phyloP scores from a whole-genome alignment of 805 yeast genomes.

The Metschnikowia corniflorae region DNA sequence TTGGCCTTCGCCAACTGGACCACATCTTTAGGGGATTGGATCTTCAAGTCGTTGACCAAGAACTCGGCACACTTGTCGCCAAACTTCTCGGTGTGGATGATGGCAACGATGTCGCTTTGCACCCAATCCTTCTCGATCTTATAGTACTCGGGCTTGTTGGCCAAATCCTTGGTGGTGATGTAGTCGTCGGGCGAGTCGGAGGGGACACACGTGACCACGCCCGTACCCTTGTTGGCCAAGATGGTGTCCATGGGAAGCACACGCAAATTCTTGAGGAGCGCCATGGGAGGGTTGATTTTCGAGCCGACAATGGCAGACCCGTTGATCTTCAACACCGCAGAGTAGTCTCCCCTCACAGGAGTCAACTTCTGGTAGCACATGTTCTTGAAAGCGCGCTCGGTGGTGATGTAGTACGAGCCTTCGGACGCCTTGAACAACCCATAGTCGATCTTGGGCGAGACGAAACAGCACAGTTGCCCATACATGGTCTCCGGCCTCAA shows the following conservation, averaged over 20 bases:
- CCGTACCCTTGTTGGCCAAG: constrained; percentile 93
- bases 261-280: constrained; percentile 65
- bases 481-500: constrained; percentile 98
- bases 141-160: constrained; percentile 87
- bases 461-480: constrained; percentile 97
- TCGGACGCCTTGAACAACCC: constrained; percentile 87
- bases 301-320: constrained; percentile 85
- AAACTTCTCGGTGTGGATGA: constrained; percentile 76
- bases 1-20: constrained; percentile 87
- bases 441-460: constrained; percentile 88
- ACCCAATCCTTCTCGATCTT: constrained; percentile 87
- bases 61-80: constrained; percentile 87
- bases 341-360: constrained; percentile 78
- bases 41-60: constrained; percentile 81
- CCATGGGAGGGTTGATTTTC: constrained; percentile 78
- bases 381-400: constrained; percentile 94
- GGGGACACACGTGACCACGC: constrained; percentile 98
- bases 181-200: constrained; percentile 98
- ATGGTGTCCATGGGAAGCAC: constrained; percentile 98
- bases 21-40: constrained; percentile 90
- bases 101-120: constrained; percentile 62
- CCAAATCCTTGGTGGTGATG: constrained; percentile 79
- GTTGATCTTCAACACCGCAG: constrained; percentile 52
- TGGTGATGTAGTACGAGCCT: constrained; percentile 73
- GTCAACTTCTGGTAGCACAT: constrained; percentile 94